Percentiles rank a stretch among this genome's conserved stretches.
These are phyloP conservation scores for Coleophoma eucalyptorum DNA, from an alignment of 2,329 filamentous ascomycete genomes.

Conservation along the genomic window DNA sequence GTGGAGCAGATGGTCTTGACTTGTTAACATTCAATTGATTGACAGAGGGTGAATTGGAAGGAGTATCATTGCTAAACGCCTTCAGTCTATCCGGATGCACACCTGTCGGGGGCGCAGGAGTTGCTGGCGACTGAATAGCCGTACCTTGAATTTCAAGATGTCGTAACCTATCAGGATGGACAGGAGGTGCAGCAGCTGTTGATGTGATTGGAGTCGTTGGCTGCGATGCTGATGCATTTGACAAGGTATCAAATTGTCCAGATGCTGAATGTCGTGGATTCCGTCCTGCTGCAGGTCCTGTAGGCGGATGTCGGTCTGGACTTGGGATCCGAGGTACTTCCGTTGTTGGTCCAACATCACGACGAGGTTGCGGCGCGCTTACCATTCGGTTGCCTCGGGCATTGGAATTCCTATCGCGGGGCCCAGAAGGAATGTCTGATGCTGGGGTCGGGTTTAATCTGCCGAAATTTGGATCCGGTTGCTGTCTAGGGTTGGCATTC, in stretches of 20 bases:
- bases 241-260: slow-evolving; percentile 19
- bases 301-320: slow-evolving; percentile 28
- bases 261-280: slow-evolving; percentile 20
- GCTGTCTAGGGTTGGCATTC: slow-evolving; percentile 26
- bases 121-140: slow-evolving; percentile 28
- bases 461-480: slow-evolving; percentile 60
- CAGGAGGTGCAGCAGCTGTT: slow-evolving; percentile 26
- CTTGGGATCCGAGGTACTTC: slow-evolving; percentile 24
- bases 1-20: slow-evolving; percentile 26
- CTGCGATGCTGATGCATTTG: slow-evolving; percentile 16
- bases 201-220: slow-evolving; percentile 15
- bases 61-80: slow-evolving; percentile 18
- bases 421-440: slow-evolving; percentile 35
- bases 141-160: slow-evolving; percentile 36
- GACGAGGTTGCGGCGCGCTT: slow-evolving; percentile 14
- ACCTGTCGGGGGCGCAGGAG: slow-evolving; percentile 23
- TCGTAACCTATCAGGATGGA: slow-evolving; percentile 48
- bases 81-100: slow-evolving; percentile 28
- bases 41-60: slow-evolving; percentile 21
- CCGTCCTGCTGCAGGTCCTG: slow-evolving; percentile 26
- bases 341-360: slow-evolving; percentile 11
- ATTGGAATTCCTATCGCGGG: slow-evolving; percentile 43
- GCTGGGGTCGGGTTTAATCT: slow-evolving; percentile 19
- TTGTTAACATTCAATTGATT: slow-evolving; percentile 28
- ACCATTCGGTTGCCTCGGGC: slow-evolving; percentile 22